Conservation (phyloP, 768 basidiomycete species). For the Erythrobasidium yunnanense region DNA sequence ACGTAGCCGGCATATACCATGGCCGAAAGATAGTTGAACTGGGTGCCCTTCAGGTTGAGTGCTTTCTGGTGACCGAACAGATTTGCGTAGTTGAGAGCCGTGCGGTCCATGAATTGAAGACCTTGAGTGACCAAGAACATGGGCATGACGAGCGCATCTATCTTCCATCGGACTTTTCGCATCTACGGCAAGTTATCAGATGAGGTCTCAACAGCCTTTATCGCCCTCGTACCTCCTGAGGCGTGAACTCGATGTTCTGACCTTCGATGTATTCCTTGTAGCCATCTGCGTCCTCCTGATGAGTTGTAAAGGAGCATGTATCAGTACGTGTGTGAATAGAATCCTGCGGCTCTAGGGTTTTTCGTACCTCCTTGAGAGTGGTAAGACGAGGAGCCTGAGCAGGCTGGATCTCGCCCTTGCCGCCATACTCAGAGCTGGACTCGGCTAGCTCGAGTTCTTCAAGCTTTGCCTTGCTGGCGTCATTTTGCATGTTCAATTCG, state of each 20-base stretch:
- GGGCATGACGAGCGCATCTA: background rate
- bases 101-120: constrained; percentile 1
- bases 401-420: too few species aligned
- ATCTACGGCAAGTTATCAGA: background rate
- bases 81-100: constrained; percentile 4
- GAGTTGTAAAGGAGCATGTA: background rate
- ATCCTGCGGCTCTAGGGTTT: too few species aligned
- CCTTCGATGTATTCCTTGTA: constrained; percentile 3
- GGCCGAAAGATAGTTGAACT: constrained; percentile 1
- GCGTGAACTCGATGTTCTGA: too few species aligned
- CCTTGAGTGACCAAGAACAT: constrained; percentile 2
- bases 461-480: too few species aligned
- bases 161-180: background rate
- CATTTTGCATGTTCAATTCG: too few species aligned
- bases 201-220: background rate
- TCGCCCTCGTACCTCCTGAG: background rate
- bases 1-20: constrained; percentile 6
- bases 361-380: too few species aligned
- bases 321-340: too few species aligned
- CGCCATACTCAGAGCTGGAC: too few species aligned
- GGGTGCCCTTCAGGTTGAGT: background rate
- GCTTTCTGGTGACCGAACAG: background rate
- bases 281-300: background rate
- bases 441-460: too few species aligned
- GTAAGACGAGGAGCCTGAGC: too few species aligned